Percentiles rank a stretch among this genome's conserved stretches.
Evolutionary conservation across 2,329 filamentous ascomycete species (phyloP).

Genomic region (Amauroascus niger): DNA sequence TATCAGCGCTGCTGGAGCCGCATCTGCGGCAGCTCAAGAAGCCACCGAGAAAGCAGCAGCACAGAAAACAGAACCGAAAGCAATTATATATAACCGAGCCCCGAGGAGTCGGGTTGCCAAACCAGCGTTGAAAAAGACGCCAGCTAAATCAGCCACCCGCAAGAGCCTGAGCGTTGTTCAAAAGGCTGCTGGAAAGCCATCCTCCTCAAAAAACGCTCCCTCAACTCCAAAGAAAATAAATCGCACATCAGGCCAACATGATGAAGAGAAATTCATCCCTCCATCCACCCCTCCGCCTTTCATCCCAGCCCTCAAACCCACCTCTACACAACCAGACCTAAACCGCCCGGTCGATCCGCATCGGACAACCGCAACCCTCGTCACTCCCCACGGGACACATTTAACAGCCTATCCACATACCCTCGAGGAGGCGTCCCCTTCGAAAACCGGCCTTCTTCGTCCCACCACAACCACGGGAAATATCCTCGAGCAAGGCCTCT

Average conservation of each 20-base stretch:
- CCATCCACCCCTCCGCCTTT: conserved; percentile 19
- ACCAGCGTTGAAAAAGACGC: conserved; percentile 14
- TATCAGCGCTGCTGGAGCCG: conserved; percentile 34
- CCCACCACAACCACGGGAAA: conserved; percentile 56
- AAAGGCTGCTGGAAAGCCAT: not conserved
- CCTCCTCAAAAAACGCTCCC: not conserved
- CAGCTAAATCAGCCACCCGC: not conserved
- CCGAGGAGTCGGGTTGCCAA: conserved; percentile 26
- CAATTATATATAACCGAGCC: conserved; percentile 19
- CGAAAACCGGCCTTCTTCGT: conserved; percentile 30
- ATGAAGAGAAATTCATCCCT: conserved; percentile 11
- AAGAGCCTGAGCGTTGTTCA: not conserved
- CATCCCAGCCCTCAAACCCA: conserved; percentile 28
- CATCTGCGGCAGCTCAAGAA: conserved; percentile 20
- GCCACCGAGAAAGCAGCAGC: conserved; percentile 16
- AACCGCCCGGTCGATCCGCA: conserved; percentile 41
- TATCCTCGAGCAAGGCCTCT: conserved; percentile 64
- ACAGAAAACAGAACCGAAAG: conserved; percentile 16
- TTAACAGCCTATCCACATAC: conserved; percentile 40
- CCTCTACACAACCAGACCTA: conserved; percentile 30
- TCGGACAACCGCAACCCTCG: conserved; percentile 41
- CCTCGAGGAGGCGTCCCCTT: conserved; percentile 31
- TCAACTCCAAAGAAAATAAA: conserved; percentile 6
- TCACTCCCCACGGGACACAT: conserved; percentile 39
- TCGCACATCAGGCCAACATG: conserved; percentile 8